A percentile compares a stretch with the other conserved stretches of the same genome.
These are phyloP conservation scores for Sporothrix brunneoviolacea DNA, from an alignment of 2,329 filamentous ascomycete genomes.

Conservation along the genomic window DNA sequence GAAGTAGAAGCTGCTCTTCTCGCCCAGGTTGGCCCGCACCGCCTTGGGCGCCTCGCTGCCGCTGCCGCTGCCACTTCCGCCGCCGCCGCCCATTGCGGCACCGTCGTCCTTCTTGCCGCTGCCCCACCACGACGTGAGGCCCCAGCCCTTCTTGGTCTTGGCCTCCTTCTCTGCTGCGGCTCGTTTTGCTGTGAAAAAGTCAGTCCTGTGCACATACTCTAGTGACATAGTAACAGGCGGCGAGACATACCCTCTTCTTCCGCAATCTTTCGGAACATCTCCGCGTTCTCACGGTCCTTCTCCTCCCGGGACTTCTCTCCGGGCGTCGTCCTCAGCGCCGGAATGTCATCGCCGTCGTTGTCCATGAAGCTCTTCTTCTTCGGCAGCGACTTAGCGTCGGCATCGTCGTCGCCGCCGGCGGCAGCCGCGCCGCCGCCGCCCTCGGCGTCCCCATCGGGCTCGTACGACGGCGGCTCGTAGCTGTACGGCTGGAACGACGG, in stretches of 20 bases:
- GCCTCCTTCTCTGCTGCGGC: constrained; percentile 45
- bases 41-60: constrained; percentile 49
- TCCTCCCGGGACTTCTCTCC: constrained; percentile 57
- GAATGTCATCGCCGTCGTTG: constrained; percentile 73
- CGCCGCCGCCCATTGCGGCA: constrained; percentile 24
- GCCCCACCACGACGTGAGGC: constrained; percentile 77
- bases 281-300: constrained; percentile 72
- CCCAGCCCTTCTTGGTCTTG: constrained; percentile 63
- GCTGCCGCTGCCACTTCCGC: constrained; percentile 22
- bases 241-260: constrained; percentile 60
- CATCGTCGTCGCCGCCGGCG: constrained; percentile 31
- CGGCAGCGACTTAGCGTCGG: constrained; percentile 42
- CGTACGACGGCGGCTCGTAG: constrained; percentile 50
- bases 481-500: constrained; percentile 55
- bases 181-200: constrained; percentile 47
- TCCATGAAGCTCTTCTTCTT: constrained; percentile 77
- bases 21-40: constrained; percentile 90
- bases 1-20: constrained; percentile 87
- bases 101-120: constrained; percentile 55
- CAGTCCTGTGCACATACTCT: too few species aligned
- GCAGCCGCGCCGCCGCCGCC: constrained; percentile 22
- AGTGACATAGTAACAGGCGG: too few species aligned
- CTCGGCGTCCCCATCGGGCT: constrained; percentile 46
- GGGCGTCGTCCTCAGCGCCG: constrained; percentile 42
- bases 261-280: constrained; percentile 77